phyloP scores from a whole-genome alignment of 2,329 filamentous ascomycete genomes.

The Curvularia sp. region DNA sequence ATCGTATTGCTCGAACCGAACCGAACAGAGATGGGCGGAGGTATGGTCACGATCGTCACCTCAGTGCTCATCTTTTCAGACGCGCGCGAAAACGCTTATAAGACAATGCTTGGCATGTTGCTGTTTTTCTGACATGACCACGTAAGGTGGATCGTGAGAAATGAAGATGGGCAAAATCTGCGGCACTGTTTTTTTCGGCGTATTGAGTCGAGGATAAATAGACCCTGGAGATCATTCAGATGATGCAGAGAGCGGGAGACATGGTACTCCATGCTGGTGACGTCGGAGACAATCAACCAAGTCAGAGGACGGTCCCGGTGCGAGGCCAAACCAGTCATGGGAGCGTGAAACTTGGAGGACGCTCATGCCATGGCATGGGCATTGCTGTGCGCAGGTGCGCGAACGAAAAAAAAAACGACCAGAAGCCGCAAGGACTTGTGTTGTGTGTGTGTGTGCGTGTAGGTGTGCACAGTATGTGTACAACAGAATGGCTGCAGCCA shows the following conservation, averaged over 20 bases:
- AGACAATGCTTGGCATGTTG: constrained; percentile 12
- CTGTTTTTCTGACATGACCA: constrained; percentile 10
- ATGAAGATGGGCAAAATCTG: constrained; percentile 12
- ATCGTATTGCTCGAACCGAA: constrained; percentile 23
- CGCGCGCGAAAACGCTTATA: constrained; percentile 16
- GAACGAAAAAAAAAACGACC: constrained; percentile 3
- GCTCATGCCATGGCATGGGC: constrained; percentile 6
- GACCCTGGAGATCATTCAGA: constrained; percentile 28
- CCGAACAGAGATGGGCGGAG: constrained; percentile 7
- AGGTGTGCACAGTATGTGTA: constrained; percentile 1
- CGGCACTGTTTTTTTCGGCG: constrained; percentile 10
- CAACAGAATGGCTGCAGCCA: constrained; percentile 15
- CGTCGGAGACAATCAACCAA: constrained; percentile 17
- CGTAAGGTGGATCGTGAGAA: constrained; percentile 23
- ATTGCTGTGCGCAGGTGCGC: constrained; percentile 15
- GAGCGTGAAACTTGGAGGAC: constrained; percentile 7
- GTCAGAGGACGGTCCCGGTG: constrained; percentile 1
- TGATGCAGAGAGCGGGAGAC: constrained; percentile 18
- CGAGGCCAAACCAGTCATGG: constrained; percentile 22
- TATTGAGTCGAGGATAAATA: constrained; percentile 12
- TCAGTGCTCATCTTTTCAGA: constrained; percentile 19
- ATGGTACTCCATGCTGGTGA: constrained; percentile 25
- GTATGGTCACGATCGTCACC: constrained; percentile 21
- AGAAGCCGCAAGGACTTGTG: constrained; percentile 9
- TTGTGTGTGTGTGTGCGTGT: not conserved